A percentile compares a stretch with the other conserved stretches of the same genome.
phyloP scores from a whole-genome alignment of 768 basidiomycete genomes.

The Termitomyces sp. region DNA sequence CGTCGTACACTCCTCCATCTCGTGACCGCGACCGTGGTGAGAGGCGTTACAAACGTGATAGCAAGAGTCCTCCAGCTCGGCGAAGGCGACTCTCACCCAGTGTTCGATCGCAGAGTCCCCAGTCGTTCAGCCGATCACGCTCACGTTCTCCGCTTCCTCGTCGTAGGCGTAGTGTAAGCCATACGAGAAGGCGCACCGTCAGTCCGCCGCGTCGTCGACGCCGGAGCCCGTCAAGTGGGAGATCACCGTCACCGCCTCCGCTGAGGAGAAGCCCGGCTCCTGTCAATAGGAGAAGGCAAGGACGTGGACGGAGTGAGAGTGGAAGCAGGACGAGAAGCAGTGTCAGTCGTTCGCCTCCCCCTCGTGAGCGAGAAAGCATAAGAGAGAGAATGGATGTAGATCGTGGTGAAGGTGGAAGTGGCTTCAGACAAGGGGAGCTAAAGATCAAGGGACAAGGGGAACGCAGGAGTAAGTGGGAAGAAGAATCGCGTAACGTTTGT shows the following conservation, averaged over 20 bases:
- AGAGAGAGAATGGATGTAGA: slow-evolving; percentile 33
- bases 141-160: slow-evolving; percentile 28
- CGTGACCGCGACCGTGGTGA: slow-evolving; percentile 18
- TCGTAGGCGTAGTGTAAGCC: slow-evolving; percentile 41
- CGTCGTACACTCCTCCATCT: slow-evolving; percentile 48
- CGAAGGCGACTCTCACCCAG: slow-evolving; percentile 36
- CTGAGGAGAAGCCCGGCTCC: slow-evolving; percentile 25
- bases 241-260: slow-evolving; percentile 26
- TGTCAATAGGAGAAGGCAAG: slow-evolving; percentile 12
- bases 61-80: slow-evolving; percentile 52
- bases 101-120: slow-evolving; percentile 23
- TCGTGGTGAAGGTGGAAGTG: slow-evolving; percentile 13
- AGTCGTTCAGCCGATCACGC: slow-evolving; percentile 33
- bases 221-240: slow-evolving; percentile 25
- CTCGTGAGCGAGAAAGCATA: slow-evolving; percentile 16
- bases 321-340: slow-evolving; percentile 21
- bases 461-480: slow-evolving; percentile 51
- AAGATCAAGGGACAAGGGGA: slow-evolving; percentile 75
- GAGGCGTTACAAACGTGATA: slow-evolving; percentile 33
- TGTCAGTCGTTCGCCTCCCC: slow-evolving; percentile 14
- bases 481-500: slow-evolving; percentile 22
- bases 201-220: slow-evolving; percentile 20
- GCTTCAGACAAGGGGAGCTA: slow-evolving; percentile 38
- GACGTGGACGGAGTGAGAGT: slow-evolving; percentile 11
- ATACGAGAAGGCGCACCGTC: slow-evolving; percentile 28